Evolutionary conservation across 164 flowering plant genomes (phyloP), one percentile per base, ranked within the genome.

Genomic region (Sedum album): DNA sequence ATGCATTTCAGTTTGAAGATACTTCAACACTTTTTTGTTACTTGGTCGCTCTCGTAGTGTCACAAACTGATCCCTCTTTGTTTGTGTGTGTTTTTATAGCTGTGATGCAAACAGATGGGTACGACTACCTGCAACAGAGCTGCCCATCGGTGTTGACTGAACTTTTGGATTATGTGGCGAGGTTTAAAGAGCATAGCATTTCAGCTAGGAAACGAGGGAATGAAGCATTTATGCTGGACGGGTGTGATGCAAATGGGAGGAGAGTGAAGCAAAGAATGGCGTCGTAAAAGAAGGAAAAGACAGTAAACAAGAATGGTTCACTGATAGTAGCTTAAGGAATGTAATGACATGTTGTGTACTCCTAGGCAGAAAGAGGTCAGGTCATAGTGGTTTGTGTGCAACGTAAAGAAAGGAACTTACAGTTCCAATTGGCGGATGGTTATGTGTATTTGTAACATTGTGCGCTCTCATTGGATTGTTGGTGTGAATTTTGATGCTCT

Each of bases 91-190:
- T 55, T 14, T 9, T 55, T 6, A 55, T 23, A 90, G 93, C 90
- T 70, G 96, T 90, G 72, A 90, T 90, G 97, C 89, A 90, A 60
- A 83, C 94, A 0, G 97, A 90, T 31, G 97, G 94, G 26, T 90
- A 83, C 66, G 86, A 83, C 18, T 83, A 90, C 75, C 71, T 90
- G 82, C 81, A 83, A 67, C 80, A 71, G 71, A 88, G 97, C 69
- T 90, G 92, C 55, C 94, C 97, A 0, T 64, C 83, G 13, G 84
- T 90, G n/a, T 64, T 88, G 70, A 82, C 90, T 2, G 96, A 90
- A 66, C 88, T 90, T 21, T 68, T 90, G 73, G 83, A 85, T 70
- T 82, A 84, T 25, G 96, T 90, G 39, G 94, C 94, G 0, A 80
- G 73, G 51, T 73, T 79, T 48, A 85, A 75, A 10, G 91, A 87